Percentiles rank a stretch among this genome's conserved stretches.
Conservation (phyloP, 1,284 basidiomycete species). For the Puccinia horiana region DNA sequence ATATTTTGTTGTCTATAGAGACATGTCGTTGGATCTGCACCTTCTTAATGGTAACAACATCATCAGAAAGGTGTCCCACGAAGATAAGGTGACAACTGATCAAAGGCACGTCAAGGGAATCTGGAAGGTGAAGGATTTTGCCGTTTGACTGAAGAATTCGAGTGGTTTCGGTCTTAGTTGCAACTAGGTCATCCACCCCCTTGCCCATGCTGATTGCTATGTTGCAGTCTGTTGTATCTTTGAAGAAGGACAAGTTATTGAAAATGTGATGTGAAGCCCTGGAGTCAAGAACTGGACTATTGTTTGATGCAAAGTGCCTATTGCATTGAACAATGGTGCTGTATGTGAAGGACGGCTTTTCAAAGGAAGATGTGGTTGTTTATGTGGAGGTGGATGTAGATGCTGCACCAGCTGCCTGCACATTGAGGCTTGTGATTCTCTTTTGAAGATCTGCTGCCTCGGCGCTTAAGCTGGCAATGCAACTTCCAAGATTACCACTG, state of each 20-base stretch:
- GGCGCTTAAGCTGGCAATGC: neutral
- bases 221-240: neutral
- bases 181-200: neutral
- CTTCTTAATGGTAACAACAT: neutral
- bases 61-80: neutral
- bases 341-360: neutral
- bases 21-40: neutral
- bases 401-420: too few relatives aligned
- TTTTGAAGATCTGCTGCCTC: neutral
- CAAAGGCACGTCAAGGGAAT: neutral
- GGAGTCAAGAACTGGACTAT: neutral
- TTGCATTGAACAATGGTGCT: too few relatives aligned
- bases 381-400: too few relatives aligned
- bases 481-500: neutral
- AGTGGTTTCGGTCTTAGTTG: neutral
- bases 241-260: neutral
- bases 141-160: neutral
- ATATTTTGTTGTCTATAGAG: neutral
- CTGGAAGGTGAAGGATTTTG: neutral
- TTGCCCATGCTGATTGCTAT: neutral
- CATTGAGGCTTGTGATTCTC: neutral
- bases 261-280: slow-evolving; percentile 5
- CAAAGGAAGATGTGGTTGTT: too few relatives aligned
- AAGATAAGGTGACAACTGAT: neutral
- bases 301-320: too few relatives aligned